Percentiles rank a stretch among this genome's conserved stretches.
Evolutionary conservation across 768 basidiomycete genomes (phyloP).

Genomic region (Exidia glandulosa): DNA sequence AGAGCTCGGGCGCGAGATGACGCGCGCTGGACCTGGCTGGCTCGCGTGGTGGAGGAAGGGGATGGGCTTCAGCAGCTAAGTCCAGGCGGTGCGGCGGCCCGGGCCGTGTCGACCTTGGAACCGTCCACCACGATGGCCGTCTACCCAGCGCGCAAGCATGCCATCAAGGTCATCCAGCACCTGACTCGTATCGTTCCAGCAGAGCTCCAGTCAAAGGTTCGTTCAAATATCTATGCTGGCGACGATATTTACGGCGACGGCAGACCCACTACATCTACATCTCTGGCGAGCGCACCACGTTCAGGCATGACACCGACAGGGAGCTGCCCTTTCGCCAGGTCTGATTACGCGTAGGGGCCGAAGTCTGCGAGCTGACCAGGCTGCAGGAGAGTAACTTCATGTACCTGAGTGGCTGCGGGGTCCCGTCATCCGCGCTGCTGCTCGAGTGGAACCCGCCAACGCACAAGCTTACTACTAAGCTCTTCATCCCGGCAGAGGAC

Average conservation of each 20-base stretch:
- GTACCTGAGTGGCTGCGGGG: constrained; percentile 71
- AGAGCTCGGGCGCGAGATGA: neutral
- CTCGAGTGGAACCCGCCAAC: constrained; percentile 44
- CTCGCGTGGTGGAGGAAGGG: neutral
- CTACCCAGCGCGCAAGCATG: too few relatives aligned
- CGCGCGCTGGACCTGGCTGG: neutral
- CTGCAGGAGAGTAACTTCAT: constrained; percentile 73
- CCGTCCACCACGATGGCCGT: too few relatives aligned
- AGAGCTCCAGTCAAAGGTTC: neutral
- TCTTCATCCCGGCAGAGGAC: constrained; percentile 73
- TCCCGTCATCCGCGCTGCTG: constrained; percentile 61
- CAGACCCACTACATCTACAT: constrained; percentile 64
- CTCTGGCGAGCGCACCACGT: constrained; percentile 50
- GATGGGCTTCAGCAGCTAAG: neutral
- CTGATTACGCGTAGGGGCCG: constrained; percentile 9
- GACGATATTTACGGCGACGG: too few relatives aligned
- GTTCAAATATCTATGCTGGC: too few relatives aligned
- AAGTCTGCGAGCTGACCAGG: neutral
- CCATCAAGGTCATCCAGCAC: constrained; percentile 38
- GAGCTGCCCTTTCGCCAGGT: constrained; percentile 57
- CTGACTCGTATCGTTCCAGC: constrained; percentile 40
- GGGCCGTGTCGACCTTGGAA: too few relatives aligned
- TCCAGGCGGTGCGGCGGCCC: too few relatives aligned
- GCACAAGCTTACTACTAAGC: constrained; percentile 31
- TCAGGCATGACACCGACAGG: constrained; percentile 75